Evolutionary conservation across 306 rosid genomes (phyloP), one percentile per base, ranked within the genome.

Genomic region (Dicorynia guianensis): DNA sequence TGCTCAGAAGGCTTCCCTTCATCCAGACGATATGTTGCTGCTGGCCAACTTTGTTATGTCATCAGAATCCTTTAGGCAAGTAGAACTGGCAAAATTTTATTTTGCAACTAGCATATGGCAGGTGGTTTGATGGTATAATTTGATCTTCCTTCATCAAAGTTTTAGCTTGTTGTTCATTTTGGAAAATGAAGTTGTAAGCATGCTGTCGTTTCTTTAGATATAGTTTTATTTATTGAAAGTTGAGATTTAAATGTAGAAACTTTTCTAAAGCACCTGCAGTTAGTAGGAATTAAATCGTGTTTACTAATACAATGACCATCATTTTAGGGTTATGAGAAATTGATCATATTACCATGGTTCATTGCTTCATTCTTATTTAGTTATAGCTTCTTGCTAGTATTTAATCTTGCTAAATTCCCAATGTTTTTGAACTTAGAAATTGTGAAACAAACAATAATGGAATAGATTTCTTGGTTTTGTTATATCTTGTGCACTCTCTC

Each of bases 1-100:
- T 74, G 97, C 99, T 70, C 99, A 95, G 81, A 95, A 95, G 80
- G 97, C 97, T 75, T 87, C 99, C 85, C 99, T 95, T 61, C 97
- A 95, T 86, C 97, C 99, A 3, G 97, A 95, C 87, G 99, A 95
- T 75, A 85, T 95, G 88, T 82, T 95, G 75, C 86, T 95, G 62
- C 89, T 95, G 76, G 86, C 99, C 74, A 95, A 92, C 78, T 95
- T 95, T 85, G 93, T 95, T 64, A 86, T 90, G 89, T 91, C 97
- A 46, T 90, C 99, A 70, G 99, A 95, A 84, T 95, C 99, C 67
- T 95, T 92, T 81, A 95, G 97, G 99, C 84, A 87, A 85, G 97
- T 83, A 71, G 60, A 76, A 39, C 63, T 72, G 76, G 38, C 67
- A 35, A 30, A 30, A 30, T 18, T 70, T 60, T 67, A 33, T 62